phyloP scores from a whole-genome alignment of 495 filamentous ascomycete genomes.

The Annulohypoxylon nitens region DNA sequence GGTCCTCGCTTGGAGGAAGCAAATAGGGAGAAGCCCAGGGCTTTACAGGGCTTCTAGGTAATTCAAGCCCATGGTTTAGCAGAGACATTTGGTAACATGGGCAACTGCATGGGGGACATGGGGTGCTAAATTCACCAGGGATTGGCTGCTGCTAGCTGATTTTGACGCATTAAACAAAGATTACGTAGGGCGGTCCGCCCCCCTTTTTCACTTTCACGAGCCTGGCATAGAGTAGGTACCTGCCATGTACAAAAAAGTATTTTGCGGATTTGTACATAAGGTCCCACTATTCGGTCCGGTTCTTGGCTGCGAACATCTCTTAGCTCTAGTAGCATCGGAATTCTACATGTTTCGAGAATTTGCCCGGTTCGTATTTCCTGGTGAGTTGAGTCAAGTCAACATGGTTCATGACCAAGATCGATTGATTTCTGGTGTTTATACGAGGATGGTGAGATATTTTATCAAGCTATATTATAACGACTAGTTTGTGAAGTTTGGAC shows the following conservation, averaged over 20 bases:
- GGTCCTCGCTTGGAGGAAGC: background rate
- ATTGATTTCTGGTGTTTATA: constrained; percentile 25
- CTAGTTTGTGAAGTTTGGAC: constrained; percentile 19
- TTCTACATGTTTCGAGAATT: constrained; percentile 34
- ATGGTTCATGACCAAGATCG: constrained; percentile 8
- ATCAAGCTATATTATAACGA: constrained; percentile 6
- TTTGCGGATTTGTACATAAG: background rate
- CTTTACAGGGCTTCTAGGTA: too few relatives aligned
- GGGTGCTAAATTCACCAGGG: background rate
- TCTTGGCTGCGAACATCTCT: constrained; percentile 38
- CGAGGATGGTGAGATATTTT: constrained; percentile 20
- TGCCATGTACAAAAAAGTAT: constrained; percentile 10
- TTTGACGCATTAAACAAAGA: constrained; percentile 9
- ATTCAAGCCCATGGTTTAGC: background rate
- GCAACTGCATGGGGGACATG: background rate
- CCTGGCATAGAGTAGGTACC: constrained; percentile 23
- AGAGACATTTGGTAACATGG: constrained; percentile 2
- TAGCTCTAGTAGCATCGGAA: constrained; percentile 8
- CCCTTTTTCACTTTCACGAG: constrained; percentile 32
- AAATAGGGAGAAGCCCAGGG: background rate
- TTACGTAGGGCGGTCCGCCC: constrained; percentile 37
- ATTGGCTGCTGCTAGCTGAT: constrained; percentile 1
- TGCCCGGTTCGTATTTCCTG: constrained; percentile 31
- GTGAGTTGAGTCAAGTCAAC: background rate
- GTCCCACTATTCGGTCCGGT: constrained; percentile 33